Percentiles rank a stretch among this genome's conserved stretches.
Conservation (phyloP, 371 early-diverging fungal genomes). For the Mucor irregularis region DNA sequence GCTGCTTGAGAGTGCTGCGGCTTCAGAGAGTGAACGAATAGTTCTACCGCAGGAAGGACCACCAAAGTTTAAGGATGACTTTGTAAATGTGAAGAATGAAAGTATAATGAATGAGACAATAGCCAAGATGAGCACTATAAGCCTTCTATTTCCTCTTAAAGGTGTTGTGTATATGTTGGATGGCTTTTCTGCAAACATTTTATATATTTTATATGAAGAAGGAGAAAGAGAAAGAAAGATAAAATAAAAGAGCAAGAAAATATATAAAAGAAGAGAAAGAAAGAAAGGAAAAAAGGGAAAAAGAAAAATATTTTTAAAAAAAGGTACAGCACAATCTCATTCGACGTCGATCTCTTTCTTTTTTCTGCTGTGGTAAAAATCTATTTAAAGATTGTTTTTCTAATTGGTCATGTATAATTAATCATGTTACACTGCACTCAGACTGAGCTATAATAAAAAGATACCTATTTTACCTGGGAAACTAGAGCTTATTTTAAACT, state of each 20-base stretch:
- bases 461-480: too few relatives aligned
- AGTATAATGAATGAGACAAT: conserved; percentile 33
- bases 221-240: neutral
- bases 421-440: too few relatives aligned
- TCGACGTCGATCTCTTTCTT: too few relatives aligned
- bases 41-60: conserved; percentile 30
- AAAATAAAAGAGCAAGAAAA: neutral
- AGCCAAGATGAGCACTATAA: conserved; percentile 25
- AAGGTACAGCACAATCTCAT: too few relatives aligned
- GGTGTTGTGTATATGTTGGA: conserved; percentile 23
- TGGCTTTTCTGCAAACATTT: conserved; percentile 32
- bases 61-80: conserved; percentile 22
- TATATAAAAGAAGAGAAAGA: neutral
- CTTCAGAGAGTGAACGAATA: conserved; percentile 33
- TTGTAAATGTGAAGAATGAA: conserved; percentile 35
- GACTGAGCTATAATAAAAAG: too few relatives aligned
- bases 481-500: too few relatives aligned
- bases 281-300: neutral
- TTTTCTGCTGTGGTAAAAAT: too few relatives aligned
- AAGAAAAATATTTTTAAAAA: neutral
- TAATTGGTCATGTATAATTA: too few relatives aligned
- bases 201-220: neutral
- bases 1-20: conserved; percentile 26
- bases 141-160: conserved; percentile 37
- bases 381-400: too few relatives aligned